phyloP scores from a whole-genome alignment of 2,329 filamentous ascomycete genomes.

The Aspergillus phoenicis region DNA sequence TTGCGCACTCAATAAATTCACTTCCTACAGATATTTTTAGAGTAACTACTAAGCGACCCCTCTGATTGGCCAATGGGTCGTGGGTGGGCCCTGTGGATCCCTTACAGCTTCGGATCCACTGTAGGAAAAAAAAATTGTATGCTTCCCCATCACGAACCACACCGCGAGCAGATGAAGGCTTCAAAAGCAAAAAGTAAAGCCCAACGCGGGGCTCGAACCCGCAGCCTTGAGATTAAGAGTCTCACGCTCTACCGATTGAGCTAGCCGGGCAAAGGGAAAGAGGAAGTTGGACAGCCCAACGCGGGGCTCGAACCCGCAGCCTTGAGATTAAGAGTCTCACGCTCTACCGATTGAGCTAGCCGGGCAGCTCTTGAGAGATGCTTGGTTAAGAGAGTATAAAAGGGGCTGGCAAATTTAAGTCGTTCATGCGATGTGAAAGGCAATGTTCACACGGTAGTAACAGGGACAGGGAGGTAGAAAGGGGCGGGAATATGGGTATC shows the following conservation, averaged over 20 bases:
- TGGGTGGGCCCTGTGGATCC: background rate
- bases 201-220: conserved; percentile 48
- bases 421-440: no score
- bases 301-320: conserved; percentile 47
- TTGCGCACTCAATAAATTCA: no score
- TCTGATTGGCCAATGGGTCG: background rate
- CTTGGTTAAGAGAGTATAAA: background rate
- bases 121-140: background rate
- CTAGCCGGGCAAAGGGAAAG: conserved; percentile 44
- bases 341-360: conserved; percentile 56
- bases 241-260: conserved; percentile 56
- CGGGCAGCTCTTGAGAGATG: conserved; percentile 33
- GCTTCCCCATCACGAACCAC: background rate
- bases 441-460: no score
- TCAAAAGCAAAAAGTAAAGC: conserved; percentile 29
- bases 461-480: no score
- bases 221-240: conserved; percentile 50
- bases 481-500: no score
- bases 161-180: background rate
- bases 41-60: no score
- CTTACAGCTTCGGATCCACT: background rate
- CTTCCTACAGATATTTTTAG: no score
- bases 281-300: conserved; percentile 31
- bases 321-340: conserved; percentile 53
- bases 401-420: background rate